Conservation (phyloP, 495 filamentous ascomycete species). For the Penicillium cataractarum region DNA sequence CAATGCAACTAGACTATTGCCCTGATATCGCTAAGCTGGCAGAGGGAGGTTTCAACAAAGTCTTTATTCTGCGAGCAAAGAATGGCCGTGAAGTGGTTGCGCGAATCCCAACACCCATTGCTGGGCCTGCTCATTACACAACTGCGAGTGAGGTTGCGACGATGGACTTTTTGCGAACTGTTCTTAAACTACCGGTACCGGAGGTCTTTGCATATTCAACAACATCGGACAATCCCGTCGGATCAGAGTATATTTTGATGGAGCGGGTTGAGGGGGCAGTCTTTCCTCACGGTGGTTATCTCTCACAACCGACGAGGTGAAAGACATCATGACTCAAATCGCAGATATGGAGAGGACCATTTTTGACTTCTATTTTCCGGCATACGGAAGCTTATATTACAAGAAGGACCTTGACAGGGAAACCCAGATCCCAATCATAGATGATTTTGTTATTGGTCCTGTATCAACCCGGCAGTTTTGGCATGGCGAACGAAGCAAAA, state of each 20-base stretch:
- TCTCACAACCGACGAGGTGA: slow-evolving; percentile 39
- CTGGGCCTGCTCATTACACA: slow-evolving; percentile 38
- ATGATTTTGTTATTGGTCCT: slow-evolving; percentile 43
- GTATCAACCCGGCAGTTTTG: slow-evolving; percentile 39
- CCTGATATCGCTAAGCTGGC: slow-evolving; percentile 23
- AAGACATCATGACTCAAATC: slow-evolving; percentile 43
- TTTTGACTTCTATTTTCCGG: slow-evolving; percentile 38
- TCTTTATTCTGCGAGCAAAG: slow-evolving; percentile 19
- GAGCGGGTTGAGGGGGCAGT: slow-evolving; percentile 40
- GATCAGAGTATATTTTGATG: slow-evolving; percentile 45
- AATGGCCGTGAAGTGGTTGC: slow-evolving; percentile 41
- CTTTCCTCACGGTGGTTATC: slow-evolving; percentile 40
- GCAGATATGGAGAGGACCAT: slow-evolving; percentile 42
- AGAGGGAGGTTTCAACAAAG: slow-evolving; percentile 17
- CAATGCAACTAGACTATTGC: slow-evolving; percentile 33
- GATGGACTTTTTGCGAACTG: slow-evolving; percentile 37
- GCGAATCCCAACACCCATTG: slow-evolving; percentile 39
- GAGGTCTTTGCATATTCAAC: slow-evolving; percentile 35
- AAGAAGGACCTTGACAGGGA: slow-evolving; percentile 31
- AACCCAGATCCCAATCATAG: slow-evolving; percentile 27
- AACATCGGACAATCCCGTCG: slow-evolving; percentile 32
- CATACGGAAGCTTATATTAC: slow-evolving; percentile 46
- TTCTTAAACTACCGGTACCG: slow-evolving; percentile 38
- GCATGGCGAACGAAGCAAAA: slow-evolving; percentile 38
- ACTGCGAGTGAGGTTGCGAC: slow-evolving; percentile 53